Percentiles rank a stretch among this genome's conserved stretches.
phyloP scores from a whole-genome alignment of 2,329 filamentous ascomycete species.

The Ramularia collo-cygni region DNA sequence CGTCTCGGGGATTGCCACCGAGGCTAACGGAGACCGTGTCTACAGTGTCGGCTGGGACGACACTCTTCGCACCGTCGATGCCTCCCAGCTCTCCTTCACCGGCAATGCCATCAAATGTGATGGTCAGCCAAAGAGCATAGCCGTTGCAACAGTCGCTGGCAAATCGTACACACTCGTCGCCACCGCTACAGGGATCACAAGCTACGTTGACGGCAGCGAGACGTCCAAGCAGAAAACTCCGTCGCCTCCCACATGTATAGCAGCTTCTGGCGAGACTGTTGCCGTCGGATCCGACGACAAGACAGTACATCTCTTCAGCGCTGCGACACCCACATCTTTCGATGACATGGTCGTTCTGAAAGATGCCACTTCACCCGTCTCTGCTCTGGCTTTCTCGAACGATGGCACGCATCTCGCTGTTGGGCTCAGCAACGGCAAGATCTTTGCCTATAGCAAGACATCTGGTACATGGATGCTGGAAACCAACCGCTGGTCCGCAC shows the following conservation, averaged over 20 bases:
- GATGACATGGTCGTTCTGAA: conserved; percentile 50
- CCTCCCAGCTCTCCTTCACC: conserved; percentile 66
- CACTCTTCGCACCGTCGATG: conserved; percentile 71
- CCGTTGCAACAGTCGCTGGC: conserved; percentile 50
- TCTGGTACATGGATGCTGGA: conserved; percentile 55
- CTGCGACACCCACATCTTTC: conserved; percentile 48
- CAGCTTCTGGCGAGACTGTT: conserved; percentile 59
- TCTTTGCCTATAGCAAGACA: conserved; percentile 62
- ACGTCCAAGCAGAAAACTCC: conserved; percentile 45
- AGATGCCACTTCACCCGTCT: conserved; percentile 64
- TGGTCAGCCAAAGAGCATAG: conserved; percentile 73
- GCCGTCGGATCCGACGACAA: conserved; percentile 74
- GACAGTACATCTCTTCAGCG: conserved; percentile 65
- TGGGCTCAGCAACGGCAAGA: conserved; percentile 79
- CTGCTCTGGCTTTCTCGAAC: conserved; percentile 74
- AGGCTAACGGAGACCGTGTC: conserved; percentile 46
- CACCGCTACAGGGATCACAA: conserved; percentile 50
- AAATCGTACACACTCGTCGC: conserved; percentile 46
- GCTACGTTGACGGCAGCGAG: conserved; percentile 51
- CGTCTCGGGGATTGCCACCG: conserved; percentile 65
- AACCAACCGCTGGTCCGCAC: conserved; percentile 71
- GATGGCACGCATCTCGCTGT: conserved; percentile 72
- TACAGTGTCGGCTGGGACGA: conserved; percentile 95
- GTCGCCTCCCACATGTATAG: conserved; percentile 59
- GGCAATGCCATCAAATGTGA: conserved; percentile 61